Evolutionary conservation across 345 rosid genomes (phyloP).

Genomic region (Adansonia digitata): DNA sequence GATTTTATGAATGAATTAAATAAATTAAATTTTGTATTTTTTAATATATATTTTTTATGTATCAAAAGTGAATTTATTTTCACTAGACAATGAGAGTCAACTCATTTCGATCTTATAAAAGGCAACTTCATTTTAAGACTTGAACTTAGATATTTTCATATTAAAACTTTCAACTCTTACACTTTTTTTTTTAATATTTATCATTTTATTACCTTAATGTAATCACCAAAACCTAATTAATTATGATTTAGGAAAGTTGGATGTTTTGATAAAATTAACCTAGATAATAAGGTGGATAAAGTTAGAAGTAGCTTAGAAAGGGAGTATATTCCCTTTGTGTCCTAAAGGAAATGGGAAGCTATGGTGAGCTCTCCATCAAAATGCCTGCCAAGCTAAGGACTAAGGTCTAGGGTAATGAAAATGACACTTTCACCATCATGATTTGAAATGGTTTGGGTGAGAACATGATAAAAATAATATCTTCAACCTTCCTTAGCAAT

Average conservation of each 20-base stretch:
- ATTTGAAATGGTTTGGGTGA: not conserved
- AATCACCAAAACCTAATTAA: not conserved
- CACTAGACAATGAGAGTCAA: too few relatives aligned
- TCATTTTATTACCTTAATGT: not conserved
- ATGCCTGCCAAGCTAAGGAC: not conserved
- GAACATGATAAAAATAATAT: not conserved
- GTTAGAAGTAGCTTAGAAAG: not conserved
- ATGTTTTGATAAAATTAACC: not conserved
- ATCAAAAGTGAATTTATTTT: too few relatives aligned
- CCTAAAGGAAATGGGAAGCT: not conserved
- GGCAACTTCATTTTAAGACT: too few relatives aligned
- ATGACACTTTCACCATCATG: slow-evolving; percentile 3
- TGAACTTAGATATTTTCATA: too few relatives aligned
- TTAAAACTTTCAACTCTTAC: too few relatives aligned
- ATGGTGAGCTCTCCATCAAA: not conserved
- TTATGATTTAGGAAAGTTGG: not conserved
- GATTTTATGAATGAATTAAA: too few relatives aligned
- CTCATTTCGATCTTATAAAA: too few relatives aligned
- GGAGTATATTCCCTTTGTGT: not conserved
- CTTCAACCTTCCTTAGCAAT: not conserved
- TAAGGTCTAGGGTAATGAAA: not conserved
- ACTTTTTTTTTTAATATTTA: too few relatives aligned
- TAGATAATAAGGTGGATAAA: not conserved
- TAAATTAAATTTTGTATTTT: too few relatives aligned
- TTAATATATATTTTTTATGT: too few relatives aligned